These are phyloP conservation scores for Hypsizygus ulmarius DNA, from an alignment of 1,284 basidiomycete genomes.

Conservation along the genomic window DNA sequence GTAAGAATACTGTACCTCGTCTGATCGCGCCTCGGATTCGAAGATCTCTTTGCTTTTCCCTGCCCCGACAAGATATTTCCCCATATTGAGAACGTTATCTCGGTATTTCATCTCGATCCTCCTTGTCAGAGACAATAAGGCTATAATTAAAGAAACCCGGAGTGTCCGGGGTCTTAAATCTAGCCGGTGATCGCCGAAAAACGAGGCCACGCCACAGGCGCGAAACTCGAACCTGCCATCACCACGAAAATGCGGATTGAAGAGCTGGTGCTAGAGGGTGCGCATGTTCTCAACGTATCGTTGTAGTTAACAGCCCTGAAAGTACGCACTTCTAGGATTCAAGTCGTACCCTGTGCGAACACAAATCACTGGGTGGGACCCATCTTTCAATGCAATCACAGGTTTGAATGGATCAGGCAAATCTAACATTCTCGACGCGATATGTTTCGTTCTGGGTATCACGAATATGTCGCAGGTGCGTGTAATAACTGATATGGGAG, in stretches of 20 bases:
- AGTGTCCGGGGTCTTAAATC: conserved; percentile 9
- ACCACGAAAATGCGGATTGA: conserved; percentile 68
- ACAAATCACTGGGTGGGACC: conserved; percentile 92
- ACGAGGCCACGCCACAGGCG: conserved; percentile 13
- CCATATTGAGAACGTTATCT: neutral
- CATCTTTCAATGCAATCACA: conserved; percentile 97
- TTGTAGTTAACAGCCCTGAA: conserved; percentile 1
- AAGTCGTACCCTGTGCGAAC: conserved; percentile 97
- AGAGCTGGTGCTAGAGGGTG: conserved; percentile 78
- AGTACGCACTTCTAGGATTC: conserved; percentile 58
- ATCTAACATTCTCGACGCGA: conserved; percentile 97
- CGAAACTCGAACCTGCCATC: conserved; percentile 2
- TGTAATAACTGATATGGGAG: conserved; percentile 7
- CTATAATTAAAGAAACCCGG: neutral
- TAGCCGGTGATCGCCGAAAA: conserved; percentile 15
- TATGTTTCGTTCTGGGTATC: conserved; percentile 96
- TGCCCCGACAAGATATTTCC: too few species aligned
- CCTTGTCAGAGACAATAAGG: neutral
- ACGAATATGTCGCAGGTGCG: conserved; percentile 87
- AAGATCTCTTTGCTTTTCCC: too few species aligned
- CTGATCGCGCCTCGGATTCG: too few species aligned
- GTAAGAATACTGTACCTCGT: too few species aligned
- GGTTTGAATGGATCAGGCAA: conserved; percentile 94
- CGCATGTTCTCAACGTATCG: conserved; percentile 3
- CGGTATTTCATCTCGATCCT: neutral